Evolutionary conservation across 352 stramenopile genomes (phyloP).

Genomic region (Phytophthora tubulina): DNA sequence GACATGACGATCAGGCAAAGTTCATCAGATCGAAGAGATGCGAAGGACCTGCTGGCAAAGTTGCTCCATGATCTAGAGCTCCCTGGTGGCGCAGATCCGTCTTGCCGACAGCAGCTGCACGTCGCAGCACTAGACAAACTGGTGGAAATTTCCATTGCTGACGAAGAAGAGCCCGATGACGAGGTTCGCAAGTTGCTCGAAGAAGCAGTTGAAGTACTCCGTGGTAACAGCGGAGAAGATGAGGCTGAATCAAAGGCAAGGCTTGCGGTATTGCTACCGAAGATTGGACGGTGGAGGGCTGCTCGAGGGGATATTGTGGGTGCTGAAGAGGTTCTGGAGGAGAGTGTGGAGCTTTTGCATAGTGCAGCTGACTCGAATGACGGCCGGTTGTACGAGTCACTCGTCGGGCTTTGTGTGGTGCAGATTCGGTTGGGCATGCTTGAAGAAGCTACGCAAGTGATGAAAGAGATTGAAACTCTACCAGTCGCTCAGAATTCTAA

Average conservation of each 20-base stretch:
- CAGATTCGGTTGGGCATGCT: slow-evolving; percentile 56
- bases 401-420: slow-evolving; percentile 69
- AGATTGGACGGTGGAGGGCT: slow-evolving; percentile 45
- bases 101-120: slow-evolving; percentile 35
- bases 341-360: slow-evolving; percentile 42
- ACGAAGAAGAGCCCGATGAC: slow-evolving; percentile 34
- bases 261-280: slow-evolving; percentile 41
- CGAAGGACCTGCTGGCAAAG: slow-evolving; percentile 44
- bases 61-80: slow-evolving; percentile 36
- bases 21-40: slow-evolving; percentile 13
- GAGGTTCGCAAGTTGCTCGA: slow-evolving; percentile 42
- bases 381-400: slow-evolving; percentile 52
- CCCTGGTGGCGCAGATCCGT: slow-evolving; percentile 34
- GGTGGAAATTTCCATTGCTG: slow-evolving; percentile 36
- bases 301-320: slow-evolving; percentile 36
- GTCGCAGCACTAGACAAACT: slow-evolving; percentile 31
- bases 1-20: slow-evolving; percentile 38
- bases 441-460: slow-evolving; percentile 40
- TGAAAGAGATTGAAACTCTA: slow-evolving; percentile 58
- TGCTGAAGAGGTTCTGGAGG: slow-evolving; percentile 46
- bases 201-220: slow-evolving; percentile 41
- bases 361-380: slow-evolving; percentile 11
- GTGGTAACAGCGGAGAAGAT: slow-evolving; percentile 21
- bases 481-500: slow-evolving; percentile 37
- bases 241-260: not conserved